phyloP scores from a whole-genome alignment of 306 rosid species.

The Citrullus mucosospermus region DNA sequence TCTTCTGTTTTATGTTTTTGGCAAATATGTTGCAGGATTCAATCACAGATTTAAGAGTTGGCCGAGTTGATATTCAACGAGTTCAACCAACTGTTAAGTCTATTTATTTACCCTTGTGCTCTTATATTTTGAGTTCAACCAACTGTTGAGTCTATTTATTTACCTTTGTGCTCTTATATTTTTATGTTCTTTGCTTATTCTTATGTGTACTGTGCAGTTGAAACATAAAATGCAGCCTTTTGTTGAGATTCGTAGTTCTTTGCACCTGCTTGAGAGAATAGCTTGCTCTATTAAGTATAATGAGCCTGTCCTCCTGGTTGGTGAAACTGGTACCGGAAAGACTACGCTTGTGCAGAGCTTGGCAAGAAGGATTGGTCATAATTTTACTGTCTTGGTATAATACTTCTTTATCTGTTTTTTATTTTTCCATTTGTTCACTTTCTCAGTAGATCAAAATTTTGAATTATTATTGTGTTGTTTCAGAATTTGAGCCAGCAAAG shows the following conservation, averaged over 20 bases:
- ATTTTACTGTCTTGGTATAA: constrained; percentile 78
- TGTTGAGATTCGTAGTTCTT: constrained; percentile 66
- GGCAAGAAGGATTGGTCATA: constrained; percentile 76
- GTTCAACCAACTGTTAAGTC: constrained; percentile 31
- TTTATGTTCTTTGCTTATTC: neutral
- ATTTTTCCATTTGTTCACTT: neutral
- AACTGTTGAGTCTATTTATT: constrained; percentile 29
- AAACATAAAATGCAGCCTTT: constrained; percentile 29
- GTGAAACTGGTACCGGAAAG: constrained; percentile 99
- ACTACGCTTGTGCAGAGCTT: constrained; percentile 88
- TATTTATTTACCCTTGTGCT: constrained; percentile 2
- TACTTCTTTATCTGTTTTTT: constrained; percentile 7
- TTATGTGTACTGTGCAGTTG: constrained; percentile 33
- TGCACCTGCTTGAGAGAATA: constrained; percentile 63
- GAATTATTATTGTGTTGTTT: constrained; percentile 6
- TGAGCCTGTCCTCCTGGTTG: constrained; percentile 91
- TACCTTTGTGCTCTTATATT: constrained; percentile 10
- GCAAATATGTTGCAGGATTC: constrained; percentile 44
- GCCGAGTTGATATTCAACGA: constrained; percentile 52
- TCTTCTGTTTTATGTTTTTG: constrained; percentile 22
- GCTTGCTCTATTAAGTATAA: constrained; percentile 75
- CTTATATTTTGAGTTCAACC: constrained; percentile 17
- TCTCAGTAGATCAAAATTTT: neutral
- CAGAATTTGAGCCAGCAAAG: constrained; percentile 98
- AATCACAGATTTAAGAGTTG: constrained; percentile 39